Base-by-base conservation (phyloP, 345 rosid species). In the Corchorus olitorius region DNA sequence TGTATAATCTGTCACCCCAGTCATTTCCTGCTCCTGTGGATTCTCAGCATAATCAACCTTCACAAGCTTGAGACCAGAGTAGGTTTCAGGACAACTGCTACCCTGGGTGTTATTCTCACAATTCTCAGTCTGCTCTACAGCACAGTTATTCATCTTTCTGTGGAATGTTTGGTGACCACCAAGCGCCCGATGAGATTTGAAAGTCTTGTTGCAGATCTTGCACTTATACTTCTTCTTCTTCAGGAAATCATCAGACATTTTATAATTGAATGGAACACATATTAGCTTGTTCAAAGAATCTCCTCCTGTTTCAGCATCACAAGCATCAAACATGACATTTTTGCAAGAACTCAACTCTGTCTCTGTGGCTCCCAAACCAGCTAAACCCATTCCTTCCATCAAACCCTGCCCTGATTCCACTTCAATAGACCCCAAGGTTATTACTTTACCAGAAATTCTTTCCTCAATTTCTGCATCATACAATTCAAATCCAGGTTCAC, bases 151-250 rank as follows among this genome's bases (percentile, higher is more conserved):
- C 11, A 66, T 73, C 46, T 75, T 52, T 75, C 90, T 74, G 50
- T 92, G 97, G 64, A 76, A 61, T 64, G 88, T 90, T 76, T 85
- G 90, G 78, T 90, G 94, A 64, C 97, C 92, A 37, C 90, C 94
- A 75, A 90, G 87, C 10, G 94, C 89, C 78, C 84, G 90, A 43
- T 84, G 69, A 63, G 88, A 83, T 56, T 63, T 70, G 81, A 88
- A 88, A 27, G 65, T 75, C 79, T 82, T 88, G 79, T 70, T 79
- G 84, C 97, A 92, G 83, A 80, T 63, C 78, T 68, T 84, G 76
- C 97, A 88, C 65, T 65, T 76, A 79, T 77, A 83, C 43, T 78
- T 70, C 70, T 62, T 68, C 72, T 12, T 70, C 37, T 56, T 75
- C 73, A 22, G 46, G 34, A 63, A 70, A 64, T 73, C 69, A 33